Evolutionary conservation across 2,329 filamentous ascomycete genomes (phyloP).

Genomic region (Colletotrichum australisinense): DNA sequence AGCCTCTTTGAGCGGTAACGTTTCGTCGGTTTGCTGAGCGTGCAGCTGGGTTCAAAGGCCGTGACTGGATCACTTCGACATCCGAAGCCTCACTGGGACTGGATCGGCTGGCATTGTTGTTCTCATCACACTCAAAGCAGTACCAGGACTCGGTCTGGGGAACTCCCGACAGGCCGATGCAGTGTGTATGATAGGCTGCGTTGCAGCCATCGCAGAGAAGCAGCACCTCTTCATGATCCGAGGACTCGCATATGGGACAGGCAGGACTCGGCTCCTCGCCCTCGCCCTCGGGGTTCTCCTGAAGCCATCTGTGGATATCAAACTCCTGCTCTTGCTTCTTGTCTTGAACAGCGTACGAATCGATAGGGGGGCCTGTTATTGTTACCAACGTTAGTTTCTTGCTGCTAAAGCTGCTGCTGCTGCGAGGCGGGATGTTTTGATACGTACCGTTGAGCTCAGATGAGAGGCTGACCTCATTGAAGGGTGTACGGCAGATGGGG

Average conservation of each 20-base stretch:
- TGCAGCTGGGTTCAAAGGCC: conserved; percentile 18
- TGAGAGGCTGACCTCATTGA: conserved; percentile 90
- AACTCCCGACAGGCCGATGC: conserved; percentile 82
- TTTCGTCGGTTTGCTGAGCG: conserved; percentile 20
- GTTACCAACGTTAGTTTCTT: conserved; percentile 38
- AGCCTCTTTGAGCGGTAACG: conserved; percentile 44
- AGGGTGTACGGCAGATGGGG: conserved; percentile 92
- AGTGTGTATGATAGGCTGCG: conserved; percentile 90
- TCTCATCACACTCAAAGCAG: conserved; percentile 82
- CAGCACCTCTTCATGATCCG: conserved; percentile 85
- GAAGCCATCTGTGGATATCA: conserved; percentile 78
- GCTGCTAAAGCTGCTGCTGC: background rate
- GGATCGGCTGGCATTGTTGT: conserved; percentile 51
- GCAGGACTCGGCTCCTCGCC: conserved; percentile 81
- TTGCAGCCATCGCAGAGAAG: conserved; percentile 94
- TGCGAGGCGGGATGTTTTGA: conserved; percentile 6
- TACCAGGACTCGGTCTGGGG: conserved; percentile 84
- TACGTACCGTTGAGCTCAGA: conserved; percentile 58
- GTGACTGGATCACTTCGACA: conserved; percentile 9
- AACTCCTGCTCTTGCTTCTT: conserved; percentile 92
- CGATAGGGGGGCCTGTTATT: conserved; percentile 62
- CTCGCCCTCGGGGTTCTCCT: conserved; percentile 77
- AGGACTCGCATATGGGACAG: conserved; percentile 85
- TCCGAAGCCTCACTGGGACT: conserved; percentile 19
- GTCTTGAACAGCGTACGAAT: conserved; percentile 76